These are phyloP conservation scores for Eucalyptus polyanthemos DNA, from an alignment of 345 rosid species.

Conservation along the genomic window DNA sequence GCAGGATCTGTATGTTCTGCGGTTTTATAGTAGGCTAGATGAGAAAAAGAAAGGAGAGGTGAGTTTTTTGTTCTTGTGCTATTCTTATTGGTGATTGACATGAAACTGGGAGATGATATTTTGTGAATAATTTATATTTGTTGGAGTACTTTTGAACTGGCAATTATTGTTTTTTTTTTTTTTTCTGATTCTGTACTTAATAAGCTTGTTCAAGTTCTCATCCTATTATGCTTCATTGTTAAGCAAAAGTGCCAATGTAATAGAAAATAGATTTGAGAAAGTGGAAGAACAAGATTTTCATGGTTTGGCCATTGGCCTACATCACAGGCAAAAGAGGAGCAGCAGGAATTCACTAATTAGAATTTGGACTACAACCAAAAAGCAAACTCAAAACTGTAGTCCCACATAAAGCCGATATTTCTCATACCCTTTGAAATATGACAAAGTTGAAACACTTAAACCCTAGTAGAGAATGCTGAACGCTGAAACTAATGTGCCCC, in stretches of 20 bases:
- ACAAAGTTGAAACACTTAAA: neutral
- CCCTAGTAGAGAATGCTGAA: neutral
- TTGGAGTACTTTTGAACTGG: neutral
- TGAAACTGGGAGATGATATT: neutral
- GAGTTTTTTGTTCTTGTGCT: constrained; percentile 10
- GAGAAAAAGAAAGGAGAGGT: constrained; percentile 91
- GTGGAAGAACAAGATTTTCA: neutral
- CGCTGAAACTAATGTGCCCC: neutral
- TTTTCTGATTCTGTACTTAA: neutral
- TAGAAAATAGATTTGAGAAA: neutral
- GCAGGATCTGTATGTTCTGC: constrained; percentile 73
- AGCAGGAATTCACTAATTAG: neutral
- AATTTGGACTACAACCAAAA: neutral
- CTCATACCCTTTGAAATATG: neutral
- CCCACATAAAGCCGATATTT: neutral
- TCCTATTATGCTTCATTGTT: neutral
- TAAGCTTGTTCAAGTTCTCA: neutral
- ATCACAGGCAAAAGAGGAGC: neutral
- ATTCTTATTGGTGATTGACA: neutral
- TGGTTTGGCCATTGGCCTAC: neutral
- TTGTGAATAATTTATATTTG: neutral
- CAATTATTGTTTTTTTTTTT: neutral
- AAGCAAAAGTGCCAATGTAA: neutral
- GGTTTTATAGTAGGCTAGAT: constrained; percentile 69
- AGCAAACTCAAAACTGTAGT: neutral